Evolutionary conservation across 805 yeast species (phyloP), one percentile per base, ranked within the genome.

Genomic region (Scheffersomyces stipitis): DNA sequence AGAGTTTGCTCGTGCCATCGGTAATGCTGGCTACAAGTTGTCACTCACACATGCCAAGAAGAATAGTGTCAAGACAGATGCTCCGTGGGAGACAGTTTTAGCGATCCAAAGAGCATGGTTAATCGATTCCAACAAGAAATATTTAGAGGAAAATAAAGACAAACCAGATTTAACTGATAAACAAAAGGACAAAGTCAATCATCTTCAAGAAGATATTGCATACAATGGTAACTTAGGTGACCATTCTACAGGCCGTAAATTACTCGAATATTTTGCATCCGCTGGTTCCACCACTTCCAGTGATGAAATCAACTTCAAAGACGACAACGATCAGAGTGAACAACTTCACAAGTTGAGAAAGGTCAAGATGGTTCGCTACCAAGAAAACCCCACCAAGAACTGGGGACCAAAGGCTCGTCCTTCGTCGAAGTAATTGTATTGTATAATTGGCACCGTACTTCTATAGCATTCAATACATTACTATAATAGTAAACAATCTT

Each of bases 401-500:
- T 93, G 99, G 99, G 99, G 99, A 1, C 99, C 98, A 26, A 87
- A 85, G 65, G 80, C 96, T 3, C 80, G 84, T 53, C 95, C 95
- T 3, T 29, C 43, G 15, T 42, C 39, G 27, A 42, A 45, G 40
- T 37, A 28, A 10, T n/a, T n/a, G n/a, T n/a, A n/a, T n/a, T n/a
- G n/a, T n/a, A n/a, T n/a, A n/a, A n/a, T n/a, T n/a, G 12, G 12
- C 26, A 8, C 26, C 10, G 26, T 22, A 12, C 26, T n/a, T n/a
- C n/a, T n/a, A n/a, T n/a, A n/a, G n/a, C n/a, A n/a, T n/a, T n/a
- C n/a, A n/a, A n/a, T n/a, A n/a, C n/a, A n/a, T n/a, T n/a, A n/a
- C n/a, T n/a, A n/a, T n/a, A n/a, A n/a, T n/a, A n/a, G n/a, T n/a
- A n/a, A n/a, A n/a, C n/a, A n/a, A n/a, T n/a, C n/a, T n/a, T n/a